Base-by-base conservation (phyloP, 164 flowering plant genomes). In the Aristolochia fimbriata region DNA sequence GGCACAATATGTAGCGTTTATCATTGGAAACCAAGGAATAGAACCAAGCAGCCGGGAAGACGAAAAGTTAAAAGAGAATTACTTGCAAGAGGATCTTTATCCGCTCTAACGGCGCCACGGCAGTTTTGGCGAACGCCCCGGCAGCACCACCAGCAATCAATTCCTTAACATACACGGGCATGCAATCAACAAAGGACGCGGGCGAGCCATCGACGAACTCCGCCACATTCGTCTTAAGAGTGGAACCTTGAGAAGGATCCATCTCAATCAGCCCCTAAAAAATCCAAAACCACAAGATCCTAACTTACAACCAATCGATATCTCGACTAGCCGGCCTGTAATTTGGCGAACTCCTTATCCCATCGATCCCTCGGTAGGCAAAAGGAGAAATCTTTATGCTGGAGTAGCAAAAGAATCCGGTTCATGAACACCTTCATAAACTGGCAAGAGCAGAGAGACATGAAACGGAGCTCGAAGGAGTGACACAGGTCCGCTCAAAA, bases 131-230 rank as follows among this genome's bases (percentile, higher is more conserved):
- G 66, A 91, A 74, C 2, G 76, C 97, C 3, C 97, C 97, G 11
- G 97, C 94, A 59, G 84, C 79, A 12, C 97, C 97, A 15, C 97
- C 97, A 56, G 97, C 96, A 75, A 91, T 82, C 48, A 91, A 74
- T 73, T 88, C 96, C 73, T 77, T 88, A 6, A 74, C 97, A 81
- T 81, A 88, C 43, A 82, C 77, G n/a, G 97, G 97, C 74, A 85
- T 63, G 60, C 58, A 24, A 76, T 88, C 93, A 61, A 83, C 21
- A 43, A 64, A 74, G 1, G 66, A 73, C 51, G 77, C 49, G 10
- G 87, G 61, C 11, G 84, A 68, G 47, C 81, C 84, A 48, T 81
- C 87, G 15, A 79, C 86, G 21, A 78, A 61, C n/a, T 79, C 88
- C n/a, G 83, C 83, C 66, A 83, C 80, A 62, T 84, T 83, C 2